Evolutionary conservation across 805 yeast species (phyloP).

Genomic region (Nakazawaea populi): DNA sequence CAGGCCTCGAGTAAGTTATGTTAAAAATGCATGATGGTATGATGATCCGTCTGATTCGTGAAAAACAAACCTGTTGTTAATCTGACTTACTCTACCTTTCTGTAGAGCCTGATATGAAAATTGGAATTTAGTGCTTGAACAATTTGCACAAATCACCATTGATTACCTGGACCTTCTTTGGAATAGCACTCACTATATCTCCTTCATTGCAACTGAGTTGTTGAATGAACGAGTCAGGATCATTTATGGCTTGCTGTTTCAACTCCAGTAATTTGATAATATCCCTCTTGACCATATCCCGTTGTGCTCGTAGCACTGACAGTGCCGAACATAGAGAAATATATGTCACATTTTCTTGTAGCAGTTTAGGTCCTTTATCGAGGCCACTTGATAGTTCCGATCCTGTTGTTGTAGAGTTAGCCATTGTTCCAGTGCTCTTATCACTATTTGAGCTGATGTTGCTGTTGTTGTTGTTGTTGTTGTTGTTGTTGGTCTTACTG

Average conservation of each 20-base stretch:
- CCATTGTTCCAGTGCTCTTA: background rate
- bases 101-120: background rate
- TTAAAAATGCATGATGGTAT: no score
- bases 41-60: no score
- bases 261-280: conserved; percentile 9
- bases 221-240: conserved; percentile 10
- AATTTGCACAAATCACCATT: conserved; percentile 7
- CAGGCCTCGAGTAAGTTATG: no score
- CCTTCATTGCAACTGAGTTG: conserved; percentile 6
- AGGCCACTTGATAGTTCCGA: background rate
- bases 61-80: background rate
- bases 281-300: conserved; percentile 9
- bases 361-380: conserved; percentile 3
- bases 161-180: conserved; percentile 11
- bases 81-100: background rate
- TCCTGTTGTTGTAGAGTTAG: background rate
- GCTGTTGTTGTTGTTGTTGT: background rate
- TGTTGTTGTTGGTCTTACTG: background rate
- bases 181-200: conserved; percentile 9
- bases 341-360: conserved; percentile 13
- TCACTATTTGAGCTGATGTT: background rate
- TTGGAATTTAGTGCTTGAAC: background rate
- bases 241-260: conserved; percentile 5
- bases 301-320: conserved; percentile 12
- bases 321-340: conserved; percentile 14